Base-by-base conservation (phyloP, 2,329 filamentous ascomycete species). In the Paraphaeosphaeria minitans region DNA sequence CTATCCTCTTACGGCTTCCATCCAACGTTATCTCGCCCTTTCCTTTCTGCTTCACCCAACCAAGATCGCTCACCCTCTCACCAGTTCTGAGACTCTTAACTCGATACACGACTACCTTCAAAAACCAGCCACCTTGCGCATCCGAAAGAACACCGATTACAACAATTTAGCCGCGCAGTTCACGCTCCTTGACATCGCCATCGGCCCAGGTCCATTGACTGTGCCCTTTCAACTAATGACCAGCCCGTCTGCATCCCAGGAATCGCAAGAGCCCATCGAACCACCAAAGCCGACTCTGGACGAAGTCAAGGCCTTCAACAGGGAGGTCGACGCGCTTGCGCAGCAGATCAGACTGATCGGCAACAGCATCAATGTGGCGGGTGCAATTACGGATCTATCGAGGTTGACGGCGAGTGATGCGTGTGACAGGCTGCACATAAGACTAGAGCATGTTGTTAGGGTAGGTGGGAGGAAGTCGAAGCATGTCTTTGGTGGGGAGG, bases 381-480 rank as follows among this genome's bases (percentile, higher is more conserved):
- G 91, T 42, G 89, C 91, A 7, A 63, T 69, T 2, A 65, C 66
- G 4, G 73, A 76, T 56, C 57, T 75, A 46, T 87, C 87, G 22
- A 87, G 90, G 67, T 81, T 95, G 58, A 87, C 96, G 69, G 87
- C 90, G 13, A 97, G 96, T 76, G 87, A 87, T 55, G 83, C 84
- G 12, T 81, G 96, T 41, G 90, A 96, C 67, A 84, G 87, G 57
- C 79, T 97, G n/a, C 84, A 88, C 58, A 87, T 90, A 68, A 86
- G 93, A 56, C 80, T 97, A 14, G 78, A 87, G 48, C 87, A 89
- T 71, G 84, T 86, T 2, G 88, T 94, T 49, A 83, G 92, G 50
- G 90, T 90, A 12, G 85, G 84, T 58, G 65, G 70, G 10, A 71
- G 66, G 74, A 81, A 53, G 78, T 51, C 57, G 41, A 83, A 57